phyloP scores from a whole-genome alignment of 2,329 filamentous ascomycete species.

The Talaromyces atroroseus region DNA sequence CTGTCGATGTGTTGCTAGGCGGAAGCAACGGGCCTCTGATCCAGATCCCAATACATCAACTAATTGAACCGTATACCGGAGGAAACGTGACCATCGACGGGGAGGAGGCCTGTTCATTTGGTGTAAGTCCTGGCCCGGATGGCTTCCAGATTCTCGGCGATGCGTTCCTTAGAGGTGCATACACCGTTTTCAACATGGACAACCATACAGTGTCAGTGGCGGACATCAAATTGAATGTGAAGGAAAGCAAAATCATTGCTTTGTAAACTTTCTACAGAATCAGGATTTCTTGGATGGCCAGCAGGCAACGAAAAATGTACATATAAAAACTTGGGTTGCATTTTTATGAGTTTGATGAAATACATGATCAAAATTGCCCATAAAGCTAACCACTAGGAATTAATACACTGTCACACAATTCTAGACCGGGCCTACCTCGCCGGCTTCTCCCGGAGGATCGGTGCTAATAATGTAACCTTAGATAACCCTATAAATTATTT shows the following conservation, averaged over 20 bases:
- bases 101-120: neutral
- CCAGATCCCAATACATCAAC: neutral
- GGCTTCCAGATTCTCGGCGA: slow-evolving; percentile 1
- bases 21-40: slow-evolving; percentile 1
- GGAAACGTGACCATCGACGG: neutral
- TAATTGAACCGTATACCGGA: slow-evolving; percentile 1
- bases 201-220: neutral
- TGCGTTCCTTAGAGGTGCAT: slow-evolving; percentile 3
- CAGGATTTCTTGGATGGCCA: neutral
- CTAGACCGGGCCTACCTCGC: too few species aligned
- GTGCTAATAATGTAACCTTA: too few species aligned
- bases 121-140: neutral
- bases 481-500: too few species aligned
- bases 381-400: too few species aligned
- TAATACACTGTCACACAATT: too few species aligned
- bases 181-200: neutral
- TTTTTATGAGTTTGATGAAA: too few species aligned
- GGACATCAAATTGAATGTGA: neutral
- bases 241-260: neutral
- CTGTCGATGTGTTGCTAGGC: neutral
- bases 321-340: neutral
- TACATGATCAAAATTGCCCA: too few species aligned
- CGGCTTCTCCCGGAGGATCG: too few species aligned
- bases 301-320: neutral
- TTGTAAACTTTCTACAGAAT: neutral